Conservation (phyloP, 208 protist species). For the Wallacemonas collosoma region DNA sequence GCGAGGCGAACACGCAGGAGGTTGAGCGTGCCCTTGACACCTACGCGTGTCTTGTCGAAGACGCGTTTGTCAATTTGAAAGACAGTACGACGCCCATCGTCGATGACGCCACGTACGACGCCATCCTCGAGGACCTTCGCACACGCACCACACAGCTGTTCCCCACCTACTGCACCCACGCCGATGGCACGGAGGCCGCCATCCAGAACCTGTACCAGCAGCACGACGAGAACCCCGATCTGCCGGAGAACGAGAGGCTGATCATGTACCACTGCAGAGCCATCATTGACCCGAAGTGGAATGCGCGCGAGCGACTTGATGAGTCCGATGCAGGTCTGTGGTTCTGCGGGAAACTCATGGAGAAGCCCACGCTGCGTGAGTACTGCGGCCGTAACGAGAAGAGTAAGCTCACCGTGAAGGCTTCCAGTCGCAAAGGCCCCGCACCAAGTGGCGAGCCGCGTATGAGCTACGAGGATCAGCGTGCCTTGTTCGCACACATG, state of each 20-base stretch:
- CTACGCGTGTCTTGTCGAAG: conserved; percentile 38
- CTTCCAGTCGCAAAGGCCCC: conserved; percentile 49
- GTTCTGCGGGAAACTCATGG: conserved; percentile 81
- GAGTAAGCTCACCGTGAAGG: conserved; percentile 74
- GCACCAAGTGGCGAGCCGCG: conserved; percentile 72
- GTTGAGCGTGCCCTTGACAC: background rate
- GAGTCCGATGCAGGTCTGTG: conserved; percentile 54
- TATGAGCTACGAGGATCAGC: conserved; percentile 85
- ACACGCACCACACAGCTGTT: conserved; percentile 46
- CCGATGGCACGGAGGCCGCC: conserved; percentile 23
- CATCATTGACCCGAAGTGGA: conserved; percentile 73
- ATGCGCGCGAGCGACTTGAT: conserved; percentile 42
- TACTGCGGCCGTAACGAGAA: conserved; percentile 72
- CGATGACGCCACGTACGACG: conserved; percentile 41
- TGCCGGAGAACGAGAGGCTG: conserved; percentile 72
- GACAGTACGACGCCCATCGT: conserved; percentile 38
- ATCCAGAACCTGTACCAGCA: conserved; percentile 49
- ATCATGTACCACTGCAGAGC: conserved; percentile 83
- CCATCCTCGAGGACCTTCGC: conserved; percentile 34
- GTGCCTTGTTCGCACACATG: conserved; percentile 54
- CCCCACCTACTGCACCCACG: conserved; percentile 46
- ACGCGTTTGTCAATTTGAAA: conserved; percentile 40
- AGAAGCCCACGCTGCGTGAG: conserved; percentile 33
- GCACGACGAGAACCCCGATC: conserved; percentile 65
- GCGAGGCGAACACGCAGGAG: background rate